phyloP scores from a whole-genome alignment of 768 basidiomycete species.

The Cystofilobasidium macerans region DNA sequence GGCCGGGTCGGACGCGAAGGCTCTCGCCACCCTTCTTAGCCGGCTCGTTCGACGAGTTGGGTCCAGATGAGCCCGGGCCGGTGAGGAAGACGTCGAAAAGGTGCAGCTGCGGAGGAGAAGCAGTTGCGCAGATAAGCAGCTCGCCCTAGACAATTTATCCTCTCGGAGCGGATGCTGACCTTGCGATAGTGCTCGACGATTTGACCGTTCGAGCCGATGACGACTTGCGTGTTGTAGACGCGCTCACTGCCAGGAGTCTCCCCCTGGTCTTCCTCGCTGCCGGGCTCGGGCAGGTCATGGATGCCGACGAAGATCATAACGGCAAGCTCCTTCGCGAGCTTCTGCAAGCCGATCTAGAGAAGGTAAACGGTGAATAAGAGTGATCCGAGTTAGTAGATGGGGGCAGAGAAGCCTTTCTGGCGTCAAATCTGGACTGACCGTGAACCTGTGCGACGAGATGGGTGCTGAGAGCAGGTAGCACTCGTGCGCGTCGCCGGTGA shows the following conservation, averaged over 20 bases:
- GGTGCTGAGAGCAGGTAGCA: conserved; percentile 32
- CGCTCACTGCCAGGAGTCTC: conserved; percentile 27
- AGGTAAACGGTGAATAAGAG: neutral
- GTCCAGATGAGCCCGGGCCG: conserved; percentile 13
- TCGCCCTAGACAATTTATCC: neutral
- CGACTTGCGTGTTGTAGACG: conserved; percentile 34
- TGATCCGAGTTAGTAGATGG: too few species aligned
- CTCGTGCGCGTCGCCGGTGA: conserved; percentile 24
- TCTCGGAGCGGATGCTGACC: conserved; percentile 21
- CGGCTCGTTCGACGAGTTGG: conserved; percentile 24
- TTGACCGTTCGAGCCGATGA: conserved; percentile 30
- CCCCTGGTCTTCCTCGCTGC: conserved; percentile 25
- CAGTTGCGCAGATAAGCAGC: too few species aligned
- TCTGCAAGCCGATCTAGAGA: conserved; percentile 29
- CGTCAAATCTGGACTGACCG: too few species aligned
- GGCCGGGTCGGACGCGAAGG: conserved; percentile 30
- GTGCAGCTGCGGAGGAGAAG: conserved; percentile 29
- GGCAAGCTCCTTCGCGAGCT: conserved; percentile 32
- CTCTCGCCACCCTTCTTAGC: conserved; percentile 32
- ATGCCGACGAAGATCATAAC: conserved; percentile 32
- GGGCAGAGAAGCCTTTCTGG: too few species aligned
- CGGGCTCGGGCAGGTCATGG: conserved; percentile 32
- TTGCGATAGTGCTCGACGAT: conserved; percentile 31
- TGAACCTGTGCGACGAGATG: conserved; percentile 30
- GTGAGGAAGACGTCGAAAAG: conserved; percentile 34